Conservation (phyloP, 2,329 filamentous ascomycete species). For the Trichophyton simii region DNA sequence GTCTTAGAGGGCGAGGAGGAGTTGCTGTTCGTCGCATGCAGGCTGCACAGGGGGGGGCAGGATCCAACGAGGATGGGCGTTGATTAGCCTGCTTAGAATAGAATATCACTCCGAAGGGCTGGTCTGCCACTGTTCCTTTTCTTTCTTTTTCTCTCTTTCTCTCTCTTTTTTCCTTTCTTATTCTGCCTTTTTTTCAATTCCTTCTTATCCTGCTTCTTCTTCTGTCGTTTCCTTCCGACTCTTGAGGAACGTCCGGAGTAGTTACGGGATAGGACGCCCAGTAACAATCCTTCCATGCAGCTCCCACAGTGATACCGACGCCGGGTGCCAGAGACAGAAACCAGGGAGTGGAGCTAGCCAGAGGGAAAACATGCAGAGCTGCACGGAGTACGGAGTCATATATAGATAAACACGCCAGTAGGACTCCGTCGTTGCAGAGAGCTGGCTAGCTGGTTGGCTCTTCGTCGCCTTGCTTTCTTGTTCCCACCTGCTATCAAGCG, state of each 20-base stretch:
- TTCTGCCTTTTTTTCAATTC: not conserved
- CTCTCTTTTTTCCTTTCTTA: not conserved
- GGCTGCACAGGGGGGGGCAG: not conserved
- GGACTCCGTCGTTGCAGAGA: not conserved
- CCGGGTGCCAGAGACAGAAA: not conserved
- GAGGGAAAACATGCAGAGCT: not conserved
- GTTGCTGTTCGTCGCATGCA: not conserved
- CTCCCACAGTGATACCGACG: not conserved
- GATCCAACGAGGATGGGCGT: not conserved
- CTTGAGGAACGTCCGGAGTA: not conserved
- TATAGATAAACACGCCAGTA: not conserved
- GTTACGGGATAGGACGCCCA: not conserved
- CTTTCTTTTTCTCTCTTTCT: not conserved
- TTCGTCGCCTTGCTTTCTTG: not conserved
- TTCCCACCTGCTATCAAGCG: not conserved
- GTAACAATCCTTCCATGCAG: not conserved
- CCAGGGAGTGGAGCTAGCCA: not conserved
- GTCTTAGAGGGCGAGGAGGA: not conserved
- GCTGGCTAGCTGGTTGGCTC: not conserved
- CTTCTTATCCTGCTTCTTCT: not conserved
- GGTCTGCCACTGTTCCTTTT: not conserved
- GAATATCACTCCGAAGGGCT: not conserved
- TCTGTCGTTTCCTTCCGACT: not conserved
- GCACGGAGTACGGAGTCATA: not conserved
- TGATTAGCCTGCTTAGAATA: not conserved